Base-by-base conservation (phyloP, 495 filamentous ascomycete species). In the Pseudomonodictys pantanalensis region DNA sequence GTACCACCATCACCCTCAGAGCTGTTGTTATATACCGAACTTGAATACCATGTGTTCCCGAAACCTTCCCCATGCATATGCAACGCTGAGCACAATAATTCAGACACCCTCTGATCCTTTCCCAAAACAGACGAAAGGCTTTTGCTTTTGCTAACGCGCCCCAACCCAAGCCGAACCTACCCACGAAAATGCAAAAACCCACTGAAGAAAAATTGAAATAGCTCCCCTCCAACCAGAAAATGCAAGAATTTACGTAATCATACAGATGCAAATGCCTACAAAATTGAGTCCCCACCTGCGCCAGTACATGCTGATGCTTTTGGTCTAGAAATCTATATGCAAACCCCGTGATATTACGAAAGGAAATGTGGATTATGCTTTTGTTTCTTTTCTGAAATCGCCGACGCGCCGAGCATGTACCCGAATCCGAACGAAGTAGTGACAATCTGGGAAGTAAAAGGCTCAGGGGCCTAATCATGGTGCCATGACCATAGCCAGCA, bases 401-500 rank as follows among this genome's bases (percentile, higher is more conserved):
- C 38, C 3, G 38, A 15, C 15, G 3, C 38, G 15, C 15, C 38
- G 12, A 41, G 38, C 12, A 18, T 12, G 3, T 12, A 18, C 15
- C 5, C 38, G 15, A 41, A 15, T 12, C 3, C 5, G 20, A 41
- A 41, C 3, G 4, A 12, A 41, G 38, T 41, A 18, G 38, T 41
- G 20, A 15, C 12, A 18, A 41, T 15, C 5, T 35, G 7, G 38
- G 12, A 41, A 15, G 20, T 4, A 41, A 41, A 18, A 3, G 12
- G 38, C 38, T 44, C 2, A 12, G 25, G 10, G 30, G 39, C 23
- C n/a, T 10, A 20, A 23, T 75, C 74, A 84, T 50, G 77, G 74
- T 45, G 87, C 85, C 87, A 98, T 82, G 69, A 97, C 86, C 71
- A 98, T 75, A 56, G 93, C 93, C 69, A 98, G 78, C 76, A 98